Conservation (phyloP, 2,329 filamentous ascomycete species). For the Penicillium sp. region DNA sequence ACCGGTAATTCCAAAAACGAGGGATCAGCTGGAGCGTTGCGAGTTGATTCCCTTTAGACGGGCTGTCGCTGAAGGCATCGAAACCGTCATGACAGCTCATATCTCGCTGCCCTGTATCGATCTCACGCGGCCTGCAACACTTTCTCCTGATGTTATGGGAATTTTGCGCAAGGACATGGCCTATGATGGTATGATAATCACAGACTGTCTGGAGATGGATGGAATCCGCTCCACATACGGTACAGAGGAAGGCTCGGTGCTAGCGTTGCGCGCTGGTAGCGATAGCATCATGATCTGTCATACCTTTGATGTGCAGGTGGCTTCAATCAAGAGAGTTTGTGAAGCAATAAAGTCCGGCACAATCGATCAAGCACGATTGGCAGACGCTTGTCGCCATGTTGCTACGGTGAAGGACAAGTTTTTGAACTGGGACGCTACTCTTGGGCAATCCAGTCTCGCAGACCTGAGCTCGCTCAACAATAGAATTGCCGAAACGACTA, state of each 20-base stretch:
- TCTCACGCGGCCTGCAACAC: conserved; percentile 39
- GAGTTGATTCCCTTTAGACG: conserved; percentile 46
- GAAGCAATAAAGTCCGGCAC: conserved; percentile 37
- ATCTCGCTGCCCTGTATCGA: conserved; percentile 41
- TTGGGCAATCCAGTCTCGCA: conserved; percentile 17
- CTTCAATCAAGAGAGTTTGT: conserved; percentile 40
- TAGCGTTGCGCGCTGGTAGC: conserved; percentile 43
- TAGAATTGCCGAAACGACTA: conserved; percentile 27
- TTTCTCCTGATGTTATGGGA: conserved; percentile 37
- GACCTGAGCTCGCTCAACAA: conserved; percentile 25
- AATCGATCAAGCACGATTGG: conserved; percentile 31
- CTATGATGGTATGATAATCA: conserved; percentile 46
- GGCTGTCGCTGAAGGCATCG: conserved; percentile 41
- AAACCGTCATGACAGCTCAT: conserved; percentile 48
- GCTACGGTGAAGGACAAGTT: conserved; percentile 38
- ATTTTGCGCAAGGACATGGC: conserved; percentile 44
- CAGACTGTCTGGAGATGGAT: conserved; percentile 48
- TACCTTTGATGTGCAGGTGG: conserved; percentile 42
- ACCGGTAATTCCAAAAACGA: conserved; percentile 39
- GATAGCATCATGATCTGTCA: conserved; percentile 49
- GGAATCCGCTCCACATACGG: conserved; percentile 42
- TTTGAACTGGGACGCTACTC: conserved; percentile 31
- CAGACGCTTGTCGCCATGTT: conserved; percentile 37
- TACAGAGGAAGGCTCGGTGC: conserved; percentile 41
- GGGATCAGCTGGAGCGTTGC: conserved; percentile 38